phyloP scores from a whole-genome alignment of 225 moss, liverwort and hornwort species.

The Antitrichia curtipendula region DNA sequence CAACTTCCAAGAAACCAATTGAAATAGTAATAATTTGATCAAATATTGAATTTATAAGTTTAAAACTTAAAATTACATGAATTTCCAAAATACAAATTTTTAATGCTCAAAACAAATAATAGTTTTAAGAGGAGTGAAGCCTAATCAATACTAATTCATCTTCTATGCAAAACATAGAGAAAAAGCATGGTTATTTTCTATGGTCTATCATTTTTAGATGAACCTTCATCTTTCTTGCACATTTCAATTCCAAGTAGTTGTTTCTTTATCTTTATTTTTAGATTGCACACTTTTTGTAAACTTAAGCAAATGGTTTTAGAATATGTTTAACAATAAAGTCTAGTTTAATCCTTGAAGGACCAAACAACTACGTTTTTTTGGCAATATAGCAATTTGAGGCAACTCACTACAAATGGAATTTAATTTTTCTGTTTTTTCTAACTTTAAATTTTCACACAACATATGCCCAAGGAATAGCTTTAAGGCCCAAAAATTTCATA shows the following conservation, averaged over 20 bases:
- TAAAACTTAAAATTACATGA: not conserved
- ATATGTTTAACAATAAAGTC: fast-evolving
- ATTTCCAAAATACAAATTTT: not conserved
- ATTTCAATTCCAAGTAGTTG: fast-evolving
- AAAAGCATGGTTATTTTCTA: not conserved
- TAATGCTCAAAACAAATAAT: not conserved
- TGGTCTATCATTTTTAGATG: not conserved
- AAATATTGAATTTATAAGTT: not conserved
- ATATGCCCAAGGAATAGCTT: no score
- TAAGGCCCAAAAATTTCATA: no score
- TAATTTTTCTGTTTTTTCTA: no score
- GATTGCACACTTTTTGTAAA: no score
- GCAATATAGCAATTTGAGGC: no score
- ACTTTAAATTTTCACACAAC: no score
- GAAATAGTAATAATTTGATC: not conserved
- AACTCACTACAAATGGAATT: no score
- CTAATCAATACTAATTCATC: fast-evolving
- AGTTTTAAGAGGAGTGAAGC: fast-evolving
- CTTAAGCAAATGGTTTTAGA: not conserved
- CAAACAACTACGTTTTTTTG: no score
- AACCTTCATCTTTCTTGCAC: not conserved
- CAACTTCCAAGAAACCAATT: not conserved
- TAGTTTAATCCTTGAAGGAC: not conserved
- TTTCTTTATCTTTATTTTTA: not conserved
- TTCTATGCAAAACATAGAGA: not conserved